A percentile compares a stretch with the other conserved stretches of the same genome.
Evolutionary conservation across 805 yeast species (phyloP).

Genomic region (Kurtzmaniella cleridarum): DNA sequence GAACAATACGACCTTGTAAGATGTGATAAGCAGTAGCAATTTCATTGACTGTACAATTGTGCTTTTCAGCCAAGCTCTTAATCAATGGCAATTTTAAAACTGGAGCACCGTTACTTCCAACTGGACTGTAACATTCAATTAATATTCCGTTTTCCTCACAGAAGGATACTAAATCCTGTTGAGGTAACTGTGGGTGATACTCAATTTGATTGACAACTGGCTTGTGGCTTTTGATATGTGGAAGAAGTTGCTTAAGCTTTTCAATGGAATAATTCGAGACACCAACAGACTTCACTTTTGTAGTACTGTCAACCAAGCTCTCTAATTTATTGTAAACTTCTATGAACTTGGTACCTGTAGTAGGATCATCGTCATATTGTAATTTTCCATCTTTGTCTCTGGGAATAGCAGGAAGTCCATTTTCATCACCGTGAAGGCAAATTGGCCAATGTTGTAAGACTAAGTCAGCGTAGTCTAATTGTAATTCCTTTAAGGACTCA

Average conservation of each 20-base stretch:
- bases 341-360: constrained; percentile 24
- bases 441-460: constrained; percentile 48
- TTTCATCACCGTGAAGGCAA: constrained; percentile 33
- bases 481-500: constrained; percentile 33
- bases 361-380: constrained; percentile 30
- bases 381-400: constrained; percentile 30
- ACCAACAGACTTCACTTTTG: constrained; percentile 31
- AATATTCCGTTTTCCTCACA: constrained; percentile 31
- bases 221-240: constrained; percentile 14
- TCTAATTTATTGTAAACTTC: constrained; percentile 26
- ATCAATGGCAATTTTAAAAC: constrained; percentile 48
- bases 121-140: constrained; percentile 55
- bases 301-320: constrained; percentile 19
- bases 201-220: constrained; percentile 34
- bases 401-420: constrained; percentile 35
- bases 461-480: constrained; percentile 42
- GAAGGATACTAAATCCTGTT: constrained; percentile 36
- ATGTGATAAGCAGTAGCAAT: constrained; percentile 59
- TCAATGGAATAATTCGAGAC: constrained; percentile 30
- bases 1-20: constrained; percentile 51
- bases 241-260: constrained; percentile 21
- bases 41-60: constrained; percentile 48
- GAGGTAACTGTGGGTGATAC: constrained; percentile 33
- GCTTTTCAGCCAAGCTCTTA: constrained; percentile 49
- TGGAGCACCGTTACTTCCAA: constrained; percentile 66